phyloP scores from a whole-genome alignment of 768 basidiomycete species.

The Suillus paluster region DNA sequence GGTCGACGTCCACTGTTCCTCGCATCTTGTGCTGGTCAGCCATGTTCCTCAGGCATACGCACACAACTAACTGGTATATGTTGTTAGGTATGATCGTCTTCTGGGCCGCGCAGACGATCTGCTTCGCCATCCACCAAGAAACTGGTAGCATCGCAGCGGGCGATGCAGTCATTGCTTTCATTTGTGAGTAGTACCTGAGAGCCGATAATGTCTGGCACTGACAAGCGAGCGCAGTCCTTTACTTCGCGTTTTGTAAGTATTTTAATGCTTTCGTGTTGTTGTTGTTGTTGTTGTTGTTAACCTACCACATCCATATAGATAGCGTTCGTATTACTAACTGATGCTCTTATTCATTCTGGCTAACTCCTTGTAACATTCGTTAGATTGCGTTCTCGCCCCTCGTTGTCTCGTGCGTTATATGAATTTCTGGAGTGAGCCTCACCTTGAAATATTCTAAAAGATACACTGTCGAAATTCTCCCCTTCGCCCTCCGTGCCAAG shows the following conservation, averaged over 20 bases:
- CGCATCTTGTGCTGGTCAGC: constrained; percentile 46
- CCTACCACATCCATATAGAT: constrained; percentile 19
- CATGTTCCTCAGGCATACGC: constrained; percentile 18
- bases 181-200: constrained; percentile 35
- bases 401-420: constrained; percentile 35
- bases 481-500: constrained; percentile 45
- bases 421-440: background rate
- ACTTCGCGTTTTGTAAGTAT: constrained; percentile 41
- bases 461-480: constrained; percentile 49
- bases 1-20: constrained; percentile 58
- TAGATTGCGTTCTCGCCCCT: constrained; percentile 48
- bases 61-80: constrained; percentile 38
- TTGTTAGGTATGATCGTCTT: constrained; percentile 45
- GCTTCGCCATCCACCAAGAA: constrained; percentile 37
- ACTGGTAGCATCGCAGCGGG: constrained; percentile 32
- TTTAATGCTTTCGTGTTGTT: too few relatives aligned
- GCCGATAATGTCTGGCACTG: background rate
- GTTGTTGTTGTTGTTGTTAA: background rate
- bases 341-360: background rate
- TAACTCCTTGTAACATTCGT: constrained; percentile 1
- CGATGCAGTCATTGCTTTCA: constrained; percentile 50
- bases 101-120: constrained; percentile 44
- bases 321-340: constrained; percentile 29
- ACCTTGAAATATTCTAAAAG: constrained; percentile 13
- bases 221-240: constrained; percentile 35